These are phyloP conservation scores for Phytophthora europaea DNA, from an alignment of 352 stramenopile genomes.

Conservation along the genomic window DNA sequence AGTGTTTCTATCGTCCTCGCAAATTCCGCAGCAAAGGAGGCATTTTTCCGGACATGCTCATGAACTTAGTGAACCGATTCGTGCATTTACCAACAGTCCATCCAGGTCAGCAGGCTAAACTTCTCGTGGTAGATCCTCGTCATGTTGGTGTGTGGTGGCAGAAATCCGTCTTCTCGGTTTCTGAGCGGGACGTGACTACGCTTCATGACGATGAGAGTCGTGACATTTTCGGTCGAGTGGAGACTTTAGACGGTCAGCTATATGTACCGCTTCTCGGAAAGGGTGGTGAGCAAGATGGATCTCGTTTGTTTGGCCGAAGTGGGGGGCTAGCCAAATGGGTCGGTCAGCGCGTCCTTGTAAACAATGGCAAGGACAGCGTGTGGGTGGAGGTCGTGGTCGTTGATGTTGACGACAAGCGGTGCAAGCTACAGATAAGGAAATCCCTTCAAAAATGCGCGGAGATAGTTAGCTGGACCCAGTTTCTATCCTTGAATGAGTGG, in stretches of 20 bases:
- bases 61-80: conserved; percentile 60
- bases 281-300: conserved; percentile 41
- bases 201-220: conserved; percentile 66
- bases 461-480: conserved; percentile 47
- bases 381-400: conserved; percentile 72
- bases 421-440: conserved; percentile 71
- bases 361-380: conserved; percentile 74
- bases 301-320: conserved; percentile 53
- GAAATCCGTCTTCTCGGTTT: conserved; percentile 60
- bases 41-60: conserved; percentile 65
- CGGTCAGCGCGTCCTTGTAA: conserved; percentile 68
- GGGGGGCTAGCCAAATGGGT: conserved; percentile 60
- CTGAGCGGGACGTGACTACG: conserved; percentile 66
- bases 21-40: conserved; percentile 74
- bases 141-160: conserved; percentile 77
- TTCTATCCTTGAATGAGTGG: conserved; percentile 60
- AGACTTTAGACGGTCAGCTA: conserved; percentile 74
- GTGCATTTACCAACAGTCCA: conserved; percentile 45
- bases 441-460: conserved; percentile 56
- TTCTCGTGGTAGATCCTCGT: conserved; percentile 66
- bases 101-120: conserved; percentile 48
- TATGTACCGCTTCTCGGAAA: conserved; percentile 59
- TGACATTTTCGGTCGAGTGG: conserved; percentile 49
- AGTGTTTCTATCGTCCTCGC: conserved; percentile 55
- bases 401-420: conserved; percentile 72